Base-by-base conservation (phyloP, 331 rosid genomes). In the Quercus tomentella region DNA sequence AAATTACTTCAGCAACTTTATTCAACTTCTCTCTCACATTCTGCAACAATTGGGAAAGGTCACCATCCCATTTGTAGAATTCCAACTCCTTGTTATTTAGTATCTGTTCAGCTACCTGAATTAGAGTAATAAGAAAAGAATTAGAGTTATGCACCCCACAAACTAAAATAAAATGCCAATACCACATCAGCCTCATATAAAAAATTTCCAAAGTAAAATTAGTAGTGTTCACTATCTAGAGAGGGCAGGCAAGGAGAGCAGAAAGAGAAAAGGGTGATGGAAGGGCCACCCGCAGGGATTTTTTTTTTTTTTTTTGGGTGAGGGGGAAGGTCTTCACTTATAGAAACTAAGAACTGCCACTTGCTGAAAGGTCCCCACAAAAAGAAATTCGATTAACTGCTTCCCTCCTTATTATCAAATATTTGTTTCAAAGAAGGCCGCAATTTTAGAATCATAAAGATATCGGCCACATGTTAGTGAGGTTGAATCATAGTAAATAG, bases 21-120 rank as follows among this genome's bases (percentile, higher is more conserved):
- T 96, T 96, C 81, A 96, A 87, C 86, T 89, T 96, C 77, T 91
- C 93, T 79, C 97, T 89, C 70, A 96, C 99, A 52, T 89, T 89
- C 92, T 96, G 98, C 86, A 96, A 77, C 81, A 96, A 62, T 76
- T 89, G 90, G 23, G 92, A 77, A 79, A 96, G 97, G 49, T 96
- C 94, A 31, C 98, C 93, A 8, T 93, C 98, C 99, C 99, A 96
- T 82, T 91, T 89, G 84, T 96, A 96, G 82, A 96, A 96, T 84
- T 93, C 97, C 88, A 93, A 74, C 68, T 80, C 97, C 79, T 90
- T 91, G 62, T 84, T 83, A 77, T 96, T 60, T 0, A 96, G 94
- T 73, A 93, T 84, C 89, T 81, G 84, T 76, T 88, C 91, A n/a
- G 99, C 97, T 65, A 96, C 96, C 99, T 96, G 84, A 30, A 74